phyloP scores from a whole-genome alignment of 2,329 filamentous ascomycete species.

The Macrophomina tecta region DNA sequence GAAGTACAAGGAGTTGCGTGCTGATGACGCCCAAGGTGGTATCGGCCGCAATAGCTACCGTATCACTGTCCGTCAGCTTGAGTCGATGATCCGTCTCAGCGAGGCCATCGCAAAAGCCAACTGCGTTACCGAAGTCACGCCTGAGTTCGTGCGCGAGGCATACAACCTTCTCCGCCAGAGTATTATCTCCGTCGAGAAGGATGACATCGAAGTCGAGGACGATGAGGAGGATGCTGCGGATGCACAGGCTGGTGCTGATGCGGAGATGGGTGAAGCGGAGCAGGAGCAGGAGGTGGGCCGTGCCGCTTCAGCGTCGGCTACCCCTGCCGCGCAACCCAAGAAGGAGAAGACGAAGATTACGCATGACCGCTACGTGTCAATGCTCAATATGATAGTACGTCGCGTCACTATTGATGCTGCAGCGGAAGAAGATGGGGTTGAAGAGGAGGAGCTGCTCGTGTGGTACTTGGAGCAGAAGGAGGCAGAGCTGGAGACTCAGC shows the following conservation, averaged over 20 bases:
- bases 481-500: constrained; percentile 77
- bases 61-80: constrained; percentile 94
- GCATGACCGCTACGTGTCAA: constrained; percentile 91
- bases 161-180: constrained; percentile 90
- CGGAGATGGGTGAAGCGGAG: constrained; percentile 36
- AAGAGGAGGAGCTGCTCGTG: constrained; percentile 77
- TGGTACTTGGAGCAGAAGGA: constrained; percentile 96
- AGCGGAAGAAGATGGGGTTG: constrained; percentile 78
- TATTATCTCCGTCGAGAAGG: constrained; percentile 97
- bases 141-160: constrained; percentile 87
- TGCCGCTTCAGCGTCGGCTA: constrained; percentile 45
- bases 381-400: constrained; percentile 84
- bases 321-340: constrained; percentile 32
- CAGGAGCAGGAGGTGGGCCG: constrained; percentile 40
- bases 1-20: constrained; percentile 93
- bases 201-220: constrained; percentile 93
- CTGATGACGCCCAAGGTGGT: constrained; percentile 92
- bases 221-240: constrained; percentile 69
- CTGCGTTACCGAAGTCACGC: constrained; percentile 87
- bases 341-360: constrained; percentile 83
- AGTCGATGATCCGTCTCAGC: constrained; percentile 91
- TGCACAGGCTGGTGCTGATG: constrained; percentile 55
- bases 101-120: constrained; percentile 99
- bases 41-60: constrained; percentile 94
- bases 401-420: constrained; percentile 84